These are phyloP conservation scores for Verticillium tricorpus DNA, from an alignment of 2,329 filamentous ascomycete genomes.

Conservation along the genomic window DNA sequence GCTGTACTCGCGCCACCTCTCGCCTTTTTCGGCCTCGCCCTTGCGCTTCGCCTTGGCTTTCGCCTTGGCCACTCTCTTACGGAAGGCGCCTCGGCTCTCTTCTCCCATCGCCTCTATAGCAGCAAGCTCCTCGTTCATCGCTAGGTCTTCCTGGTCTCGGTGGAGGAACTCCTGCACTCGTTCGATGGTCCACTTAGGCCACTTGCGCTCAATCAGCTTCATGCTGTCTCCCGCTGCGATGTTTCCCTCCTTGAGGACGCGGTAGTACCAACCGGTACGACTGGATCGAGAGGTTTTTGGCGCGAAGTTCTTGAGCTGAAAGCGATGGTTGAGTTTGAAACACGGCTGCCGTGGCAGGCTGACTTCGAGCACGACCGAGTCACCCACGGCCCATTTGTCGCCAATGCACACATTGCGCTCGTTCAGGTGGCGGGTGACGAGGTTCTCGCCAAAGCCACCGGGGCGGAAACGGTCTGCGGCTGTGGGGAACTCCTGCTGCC, in stretches of 20 bases:
- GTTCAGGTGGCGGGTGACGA: slow-evolving; percentile 53
- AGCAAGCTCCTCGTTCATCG: slow-evolving; percentile 48
- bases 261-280: slow-evolving; percentile 64
- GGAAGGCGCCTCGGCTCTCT: slow-evolving; percentile 44
- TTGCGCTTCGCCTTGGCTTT: slow-evolving; percentile 19
- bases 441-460: slow-evolving; percentile 62
- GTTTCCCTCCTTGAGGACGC: slow-evolving; percentile 50
- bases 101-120: slow-evolving; percentile 45
- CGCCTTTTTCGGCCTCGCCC: slow-evolving; percentile 20
- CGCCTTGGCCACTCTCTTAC: slow-evolving; percentile 44
- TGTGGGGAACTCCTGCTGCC: slow-evolving; percentile 48
- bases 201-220: slow-evolving; percentile 46
- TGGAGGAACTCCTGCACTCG: slow-evolving; percentile 60
- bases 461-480: slow-evolving; percentile 46
- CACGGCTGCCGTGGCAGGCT: slow-evolving; percentile 60
- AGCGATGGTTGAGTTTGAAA: slow-evolving; percentile 66
- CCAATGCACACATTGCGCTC: slow-evolving; percentile 64
- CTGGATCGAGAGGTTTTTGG: slow-evolving; percentile 50
- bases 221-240: slow-evolving; percentile 55
- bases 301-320: slow-evolving; percentile 58
- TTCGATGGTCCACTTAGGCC: slow-evolving; percentile 60
- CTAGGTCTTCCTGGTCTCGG: slow-evolving; percentile 43
- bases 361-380: slow-evolving; percentile 50
- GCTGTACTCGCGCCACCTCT: slow-evolving; percentile 39
- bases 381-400: slow-evolving; percentile 50